A percentile compares a stretch with the other conserved stretches of the same genome.
Evolutionary conservation across 2,329 filamentous ascomycete species (phyloP).

Genomic region (Pseudogymnoascus sp.): DNA sequence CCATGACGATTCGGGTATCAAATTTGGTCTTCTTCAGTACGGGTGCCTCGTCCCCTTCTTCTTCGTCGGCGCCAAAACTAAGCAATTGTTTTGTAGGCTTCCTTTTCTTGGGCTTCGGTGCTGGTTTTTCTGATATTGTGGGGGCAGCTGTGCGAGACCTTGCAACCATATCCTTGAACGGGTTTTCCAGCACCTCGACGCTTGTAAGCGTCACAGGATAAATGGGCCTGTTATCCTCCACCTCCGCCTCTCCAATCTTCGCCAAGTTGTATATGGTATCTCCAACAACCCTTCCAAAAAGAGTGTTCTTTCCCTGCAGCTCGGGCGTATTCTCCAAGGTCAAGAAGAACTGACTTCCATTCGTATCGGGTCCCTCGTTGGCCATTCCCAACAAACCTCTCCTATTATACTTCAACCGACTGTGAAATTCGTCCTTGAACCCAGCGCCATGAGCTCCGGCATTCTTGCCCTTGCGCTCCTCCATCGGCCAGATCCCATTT

Average conservation of each 20-base stretch:
- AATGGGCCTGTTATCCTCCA: constrained; percentile 74
- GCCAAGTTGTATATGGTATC: constrained; percentile 95
- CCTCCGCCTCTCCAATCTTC: constrained; percentile 84
- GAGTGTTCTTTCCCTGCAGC: constrained; percentile 80
- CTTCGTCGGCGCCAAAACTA: constrained; percentile 65
- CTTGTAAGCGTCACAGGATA: constrained; percentile 75
- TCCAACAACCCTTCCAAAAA: constrained; percentile 87
- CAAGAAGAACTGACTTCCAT: constrained; percentile 96
- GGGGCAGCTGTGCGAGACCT: constrained; percentile 51
- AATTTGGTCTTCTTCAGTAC: constrained; percentile 71
- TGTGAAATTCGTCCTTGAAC: constrained; percentile 83
- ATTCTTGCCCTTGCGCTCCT: constrained; percentile 55
- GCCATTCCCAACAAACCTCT: constrained; percentile 93
- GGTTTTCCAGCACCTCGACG: constrained; percentile 72
- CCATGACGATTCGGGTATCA: constrained; percentile 66
- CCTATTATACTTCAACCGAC: constrained; percentile 84
- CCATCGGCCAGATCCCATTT: constrained; percentile 45
- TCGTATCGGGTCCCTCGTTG: constrained; percentile 75
- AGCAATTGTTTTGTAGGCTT: constrained; percentile 70
- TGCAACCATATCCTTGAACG: constrained; percentile 74
- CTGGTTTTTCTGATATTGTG: constrained; percentile 37
- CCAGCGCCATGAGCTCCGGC: constrained; percentile 52
- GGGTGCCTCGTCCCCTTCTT: constrained; percentile 47
- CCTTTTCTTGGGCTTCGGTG: constrained; percentile 59
- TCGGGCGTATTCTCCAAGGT: constrained; percentile 81